These are phyloP conservation scores for Sonneratia caseolaris DNA, from an alignment of 345 rosid genomes.

Conservation along the genomic window DNA sequence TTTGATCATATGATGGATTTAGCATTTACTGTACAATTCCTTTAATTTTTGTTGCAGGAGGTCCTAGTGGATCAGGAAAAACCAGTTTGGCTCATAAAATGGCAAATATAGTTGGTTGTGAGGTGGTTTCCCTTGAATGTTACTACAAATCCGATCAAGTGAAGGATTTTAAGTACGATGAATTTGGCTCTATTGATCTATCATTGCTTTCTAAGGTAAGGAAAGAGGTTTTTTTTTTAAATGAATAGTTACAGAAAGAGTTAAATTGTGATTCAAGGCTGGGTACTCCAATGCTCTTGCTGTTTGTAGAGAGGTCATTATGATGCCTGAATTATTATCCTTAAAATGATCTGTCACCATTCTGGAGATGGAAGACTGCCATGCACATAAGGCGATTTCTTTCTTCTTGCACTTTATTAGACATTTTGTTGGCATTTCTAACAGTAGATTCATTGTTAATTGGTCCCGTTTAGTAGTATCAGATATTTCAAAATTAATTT, in stretches of 20 bases:
- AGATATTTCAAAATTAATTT: neutral
- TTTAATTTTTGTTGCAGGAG: slow-evolving; percentile 48
- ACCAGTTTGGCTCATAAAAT: slow-evolving; percentile 98
- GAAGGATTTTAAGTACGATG: slow-evolving; percentile 87
- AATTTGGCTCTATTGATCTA: slow-evolving; percentile 79
- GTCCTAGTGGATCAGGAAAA: slow-evolving; percentile 99
- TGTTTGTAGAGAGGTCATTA: neutral
- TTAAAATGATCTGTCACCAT: neutral
- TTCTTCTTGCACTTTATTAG: neutral
- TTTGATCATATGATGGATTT: neutral
- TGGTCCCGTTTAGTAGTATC: neutral
- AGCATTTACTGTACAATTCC: neutral
- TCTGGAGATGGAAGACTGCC: neutral
- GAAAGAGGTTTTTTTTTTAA: too few species aligned
- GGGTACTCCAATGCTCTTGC: neutral
- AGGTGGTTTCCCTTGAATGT: slow-evolving; percentile 97
- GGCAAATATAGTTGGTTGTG: slow-evolving; percentile 99
- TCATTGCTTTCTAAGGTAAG: slow-evolving; percentile 84
- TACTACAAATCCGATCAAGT: slow-evolving; percentile 80
- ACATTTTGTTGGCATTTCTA: neutral
- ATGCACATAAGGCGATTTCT: neutral
- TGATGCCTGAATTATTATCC: neutral
- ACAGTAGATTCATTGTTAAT: neutral
- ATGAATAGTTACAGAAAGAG: neutral
- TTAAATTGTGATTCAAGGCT: neutral